These are phyloP conservation scores for Collariella sp. DNA, from an alignment of 495 filamentous ascomycete genomes.

Conservation along the genomic window DNA sequence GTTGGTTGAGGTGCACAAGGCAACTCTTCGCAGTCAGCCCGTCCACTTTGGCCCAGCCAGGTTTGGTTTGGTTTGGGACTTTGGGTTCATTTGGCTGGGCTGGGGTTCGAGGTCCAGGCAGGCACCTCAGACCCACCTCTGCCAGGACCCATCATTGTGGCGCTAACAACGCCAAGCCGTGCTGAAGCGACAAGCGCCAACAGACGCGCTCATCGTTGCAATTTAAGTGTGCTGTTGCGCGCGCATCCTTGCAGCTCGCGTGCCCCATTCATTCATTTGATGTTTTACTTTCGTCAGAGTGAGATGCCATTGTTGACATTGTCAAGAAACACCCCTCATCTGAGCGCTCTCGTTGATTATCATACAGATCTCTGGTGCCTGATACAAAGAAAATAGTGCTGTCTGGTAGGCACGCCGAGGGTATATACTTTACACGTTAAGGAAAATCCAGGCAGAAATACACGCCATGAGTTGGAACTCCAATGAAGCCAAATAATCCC, in stretches of 20 bases:
- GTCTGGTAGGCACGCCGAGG: too few species aligned
- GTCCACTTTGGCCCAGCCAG: too few species aligned
- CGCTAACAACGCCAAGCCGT: not conserved
- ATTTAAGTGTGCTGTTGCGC: not conserved
- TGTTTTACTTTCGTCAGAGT: too few species aligned
- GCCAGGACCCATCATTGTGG: too few species aligned
- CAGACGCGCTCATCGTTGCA: not conserved
- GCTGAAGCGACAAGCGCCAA: conserved; percentile 1
- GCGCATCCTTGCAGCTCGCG: not conserved
- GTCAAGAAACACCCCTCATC: too few species aligned
- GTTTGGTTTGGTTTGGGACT: too few species aligned
- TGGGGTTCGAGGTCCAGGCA: conserved; percentile 7
- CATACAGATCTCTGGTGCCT: not conserved
- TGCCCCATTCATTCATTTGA: too few species aligned
- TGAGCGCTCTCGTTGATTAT: too few species aligned
- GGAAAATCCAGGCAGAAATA: not conserved
- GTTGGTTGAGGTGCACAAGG: too few species aligned
- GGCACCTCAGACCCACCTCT: conserved; percentile 2
- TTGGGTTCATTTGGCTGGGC: too few species aligned
- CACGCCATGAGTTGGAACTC: not conserved
- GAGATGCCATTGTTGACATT: too few species aligned
- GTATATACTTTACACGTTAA: not conserved
- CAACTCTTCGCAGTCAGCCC: too few species aligned
- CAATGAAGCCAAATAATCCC: not conserved
- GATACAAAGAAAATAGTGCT: conserved; percentile 3